These are phyloP conservation scores for Sphaerulina populicola DNA, from an alignment of 2,329 filamentous ascomycete species.

Conservation along the genomic window DNA sequence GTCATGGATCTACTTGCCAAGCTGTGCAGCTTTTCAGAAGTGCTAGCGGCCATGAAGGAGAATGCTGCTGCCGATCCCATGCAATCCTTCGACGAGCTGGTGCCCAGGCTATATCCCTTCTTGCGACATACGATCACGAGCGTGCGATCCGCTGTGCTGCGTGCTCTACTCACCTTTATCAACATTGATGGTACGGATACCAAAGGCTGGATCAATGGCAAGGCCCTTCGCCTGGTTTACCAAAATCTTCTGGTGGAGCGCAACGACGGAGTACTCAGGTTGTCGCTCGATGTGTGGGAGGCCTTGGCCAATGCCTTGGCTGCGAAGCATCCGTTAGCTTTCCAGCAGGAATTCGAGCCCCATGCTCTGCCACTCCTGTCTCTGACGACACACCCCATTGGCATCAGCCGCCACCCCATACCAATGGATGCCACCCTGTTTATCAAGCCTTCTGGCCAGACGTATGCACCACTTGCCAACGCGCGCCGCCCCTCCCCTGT, in stretches of 20 bases:
- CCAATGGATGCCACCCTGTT: constrained; percentile 86
- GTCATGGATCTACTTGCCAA: constrained; percentile 98
- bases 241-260: constrained; percentile 93
- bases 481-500: constrained; percentile 37
- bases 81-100: constrained; percentile 83
- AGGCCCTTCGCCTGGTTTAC: constrained; percentile 78
- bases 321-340: constrained; percentile 50
- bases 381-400: constrained; percentile 81
- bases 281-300: constrained; percentile 81
- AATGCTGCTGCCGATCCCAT: constrained; percentile 76
- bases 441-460: constrained; percentile 83
- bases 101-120: constrained; percentile 92
- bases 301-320: constrained; percentile 64
- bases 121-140: constrained; percentile 94
- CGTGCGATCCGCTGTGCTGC: constrained; percentile 84
- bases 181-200: constrained; percentile 71
- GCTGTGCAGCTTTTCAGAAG: constrained; percentile 86
- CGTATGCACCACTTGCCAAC: constrained; percentile 53
- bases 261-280: constrained; percentile 70
- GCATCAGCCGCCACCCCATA: constrained; percentile 80
- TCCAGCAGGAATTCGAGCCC: constrained; percentile 63
- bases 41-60: constrained; percentile 84
- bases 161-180: constrained; percentile 86
- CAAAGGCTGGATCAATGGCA: constrained; percentile 86
- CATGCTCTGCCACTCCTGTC: constrained; percentile 76